phyloP scores from a whole-genome alignment of 345 rosid genomes.

The Aquilaria malaccensis region DNA sequence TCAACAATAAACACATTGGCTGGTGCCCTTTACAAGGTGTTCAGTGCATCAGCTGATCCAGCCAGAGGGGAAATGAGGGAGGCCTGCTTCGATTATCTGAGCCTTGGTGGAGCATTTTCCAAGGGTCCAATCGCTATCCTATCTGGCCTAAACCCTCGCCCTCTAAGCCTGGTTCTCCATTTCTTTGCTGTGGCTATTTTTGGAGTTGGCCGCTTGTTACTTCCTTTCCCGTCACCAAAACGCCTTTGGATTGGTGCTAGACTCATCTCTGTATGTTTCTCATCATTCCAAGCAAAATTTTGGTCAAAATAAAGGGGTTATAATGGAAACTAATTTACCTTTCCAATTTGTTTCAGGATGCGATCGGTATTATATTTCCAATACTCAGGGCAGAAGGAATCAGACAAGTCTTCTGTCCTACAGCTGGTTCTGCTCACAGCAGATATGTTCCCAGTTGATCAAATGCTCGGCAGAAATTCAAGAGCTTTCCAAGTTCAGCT shows the following conservation, averaged over 20 bases:
- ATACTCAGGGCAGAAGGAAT: conserved; percentile 44
- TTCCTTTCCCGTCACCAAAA: conserved; percentile 38
- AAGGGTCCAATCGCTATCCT: conserved; percentile 34
- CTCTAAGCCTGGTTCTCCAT: conserved; percentile 28
- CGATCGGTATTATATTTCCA: conserved; percentile 40
- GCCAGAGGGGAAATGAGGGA: conserved; percentile 36
- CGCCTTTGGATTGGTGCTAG: conserved; percentile 38
- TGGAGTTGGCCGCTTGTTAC: conserved; percentile 27
- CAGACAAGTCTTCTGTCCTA: conserved; percentile 41
- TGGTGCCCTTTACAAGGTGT: conserved; percentile 32
- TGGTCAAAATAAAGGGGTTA: background rate
- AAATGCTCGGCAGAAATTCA: too few species aligned
- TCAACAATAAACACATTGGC: conserved; percentile 35
- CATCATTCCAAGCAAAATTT: background rate
- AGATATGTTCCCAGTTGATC: background rate
- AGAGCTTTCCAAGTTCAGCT: too few species aligned
- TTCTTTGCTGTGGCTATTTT: conserved; percentile 37
- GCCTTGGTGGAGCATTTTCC: conserved; percentile 33
- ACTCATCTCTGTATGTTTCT: conserved; percentile 23
- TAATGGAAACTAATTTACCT: background rate
- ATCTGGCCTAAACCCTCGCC: conserved; percentile 34
- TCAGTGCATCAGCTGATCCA: conserved; percentile 30
- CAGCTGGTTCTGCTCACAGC: conserved; percentile 37
- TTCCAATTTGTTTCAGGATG: conserved; percentile 22
- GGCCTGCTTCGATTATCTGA: conserved; percentile 31